Percentiles rank a stretch among this genome's conserved stretches.
Conservation (phyloP, 2,329 filamentous ascomycete species). For the Hypoxylon sp. region DNA sequence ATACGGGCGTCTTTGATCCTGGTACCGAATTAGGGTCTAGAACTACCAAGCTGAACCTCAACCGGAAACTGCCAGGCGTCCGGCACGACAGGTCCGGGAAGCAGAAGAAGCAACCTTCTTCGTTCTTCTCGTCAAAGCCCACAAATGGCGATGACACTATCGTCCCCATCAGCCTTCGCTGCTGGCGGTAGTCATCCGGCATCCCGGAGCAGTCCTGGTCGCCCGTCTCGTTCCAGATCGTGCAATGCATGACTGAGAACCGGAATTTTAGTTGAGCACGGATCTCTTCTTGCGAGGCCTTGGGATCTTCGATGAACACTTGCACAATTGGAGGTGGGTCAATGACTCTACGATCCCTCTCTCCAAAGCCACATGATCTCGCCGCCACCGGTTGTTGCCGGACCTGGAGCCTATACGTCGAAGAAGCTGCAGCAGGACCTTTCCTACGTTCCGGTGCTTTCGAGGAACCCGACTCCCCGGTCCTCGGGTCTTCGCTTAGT, state of each 20-base stretch:
- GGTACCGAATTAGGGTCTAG: conserved; percentile 73
- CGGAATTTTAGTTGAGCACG: conserved; percentile 67
- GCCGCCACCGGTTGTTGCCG: conserved; percentile 84
- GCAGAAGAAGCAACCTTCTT: conserved; percentile 86
- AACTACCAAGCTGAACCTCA: conserved; percentile 80
- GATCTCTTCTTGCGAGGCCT: conserved; percentile 66
- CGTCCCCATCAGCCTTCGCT: conserved; percentile 83
- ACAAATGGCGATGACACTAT: conserved; percentile 82
- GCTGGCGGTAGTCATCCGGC: conserved; percentile 78
- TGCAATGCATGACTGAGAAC: conserved; percentile 80
- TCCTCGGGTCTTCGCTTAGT: conserved; percentile 47
- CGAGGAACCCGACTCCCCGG: conserved; percentile 37
- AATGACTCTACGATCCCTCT: conserved; percentile 83
- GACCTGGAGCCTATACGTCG: conserved; percentile 66
- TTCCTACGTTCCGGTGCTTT: conserved; percentile 42
- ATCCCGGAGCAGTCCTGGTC: conserved; percentile 76
- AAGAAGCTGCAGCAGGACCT: conserved; percentile 35
- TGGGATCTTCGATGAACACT: conserved; percentile 72
- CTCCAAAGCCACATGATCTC: conserved; percentile 84
- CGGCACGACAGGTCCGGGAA: conserved; percentile 86
- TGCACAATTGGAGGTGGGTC: conserved; percentile 88
- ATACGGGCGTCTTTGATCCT: conserved; percentile 64
- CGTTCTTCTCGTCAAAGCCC: conserved; percentile 77
- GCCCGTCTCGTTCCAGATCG: conserved; percentile 78
- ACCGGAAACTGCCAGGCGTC: conserved; percentile 79